Evolutionary conservation across 352 stramenopile species (phyloP), one percentile per base, ranked within the genome.

Genomic region (Globisporangium megalacanthum): DNA sequence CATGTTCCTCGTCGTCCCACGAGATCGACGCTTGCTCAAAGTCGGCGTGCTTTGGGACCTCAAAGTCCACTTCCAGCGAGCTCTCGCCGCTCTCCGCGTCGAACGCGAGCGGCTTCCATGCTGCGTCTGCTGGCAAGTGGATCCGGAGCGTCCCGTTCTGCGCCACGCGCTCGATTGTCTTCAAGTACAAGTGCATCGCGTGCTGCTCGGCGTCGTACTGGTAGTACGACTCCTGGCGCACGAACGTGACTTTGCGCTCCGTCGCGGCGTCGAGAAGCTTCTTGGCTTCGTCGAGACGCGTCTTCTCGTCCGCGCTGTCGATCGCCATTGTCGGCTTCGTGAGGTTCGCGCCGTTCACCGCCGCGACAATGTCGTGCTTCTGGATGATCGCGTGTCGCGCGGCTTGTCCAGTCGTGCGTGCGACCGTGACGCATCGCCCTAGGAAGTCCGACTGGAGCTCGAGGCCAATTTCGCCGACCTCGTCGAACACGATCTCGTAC

Each of bases 401-500:
- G 14, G 73, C 76, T 65, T 77, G 64, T 6, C 61, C 69, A 35
- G 41, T 31, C 25, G 74, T 82, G 11, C 48, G 49, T 5, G 60
- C 57, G 13, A 86, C 73, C 10, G 76, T 80, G 17, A 80, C 49
- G 42, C 73, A 83, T 10, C 80, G 76, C 1, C 76, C 76, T 14
- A 76, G 78, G 37, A 83, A 86, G 47, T 86, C 76, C 2, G 69
- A 79, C 48, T 83, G 76, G 4, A 86, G 58, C 10, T 62, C 52
- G 0, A 86, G 41, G 1, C 76, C 76, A 31, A 80, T 59, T 7
- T 75, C 64, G 10, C 71, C 72, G 6, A 61, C 56, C 49, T 82
- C 73, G 10, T 75, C 66, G 35, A 83, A 86, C 14, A 70, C 70
- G 39, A 86, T 79, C 49, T 86, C 73, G 56, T 83, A 83, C 39